Conservation (phyloP, 768 basidiomycete species). For the Paxillus rubicundulus region DNA sequence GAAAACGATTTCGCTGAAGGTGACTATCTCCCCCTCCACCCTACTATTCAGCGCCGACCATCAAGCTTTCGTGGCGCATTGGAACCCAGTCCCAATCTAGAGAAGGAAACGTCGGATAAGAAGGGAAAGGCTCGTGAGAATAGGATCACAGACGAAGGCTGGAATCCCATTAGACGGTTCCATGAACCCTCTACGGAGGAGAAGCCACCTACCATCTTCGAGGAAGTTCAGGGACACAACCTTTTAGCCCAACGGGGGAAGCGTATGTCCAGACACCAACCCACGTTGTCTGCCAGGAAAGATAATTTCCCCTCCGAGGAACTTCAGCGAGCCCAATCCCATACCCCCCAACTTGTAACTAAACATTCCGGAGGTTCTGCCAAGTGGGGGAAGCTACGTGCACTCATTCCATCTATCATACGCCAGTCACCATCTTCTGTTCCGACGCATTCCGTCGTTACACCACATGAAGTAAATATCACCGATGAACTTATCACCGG, state of each 20-base stretch:
- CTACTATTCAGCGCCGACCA: conserved; percentile 22
- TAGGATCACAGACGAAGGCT: conserved; percentile 47
- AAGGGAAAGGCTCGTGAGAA: conserved; percentile 55
- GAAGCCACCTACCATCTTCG: conserved; percentile 34
- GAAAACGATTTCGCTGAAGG: conserved; percentile 36
- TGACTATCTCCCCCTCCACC: conserved; percentile 30
- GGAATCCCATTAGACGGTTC: conserved; percentile 55
- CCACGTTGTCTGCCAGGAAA: conserved; percentile 1
- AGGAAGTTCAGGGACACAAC: conserved; percentile 20
- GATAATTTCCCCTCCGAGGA: conserved; percentile 5
- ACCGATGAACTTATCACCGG: conserved; percentile 81
- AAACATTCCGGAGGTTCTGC: conserved; percentile 28
- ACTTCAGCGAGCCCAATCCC: conserved; percentile 26
- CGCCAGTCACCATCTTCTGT: conserved; percentile 34
- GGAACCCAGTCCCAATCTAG: conserved; percentile 37
- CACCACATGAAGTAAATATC: conserved; percentile 62
- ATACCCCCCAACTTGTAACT: conserved; percentile 23
- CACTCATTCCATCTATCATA: conserved; percentile 58
- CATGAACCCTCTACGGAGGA: conserved; percentile 53
- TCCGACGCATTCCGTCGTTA: conserved; percentile 46
- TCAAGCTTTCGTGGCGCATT: conserved; percentile 63
- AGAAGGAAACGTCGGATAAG: conserved; percentile 43
- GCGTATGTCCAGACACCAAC: conserved; percentile 13
- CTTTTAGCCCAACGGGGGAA: conserved; percentile 25
- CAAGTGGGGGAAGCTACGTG: conserved; percentile 65